Base-by-base conservation (phyloP, 2,329 filamentous ascomycete genomes). In the Fusarium keratoplasticum region DNA sequence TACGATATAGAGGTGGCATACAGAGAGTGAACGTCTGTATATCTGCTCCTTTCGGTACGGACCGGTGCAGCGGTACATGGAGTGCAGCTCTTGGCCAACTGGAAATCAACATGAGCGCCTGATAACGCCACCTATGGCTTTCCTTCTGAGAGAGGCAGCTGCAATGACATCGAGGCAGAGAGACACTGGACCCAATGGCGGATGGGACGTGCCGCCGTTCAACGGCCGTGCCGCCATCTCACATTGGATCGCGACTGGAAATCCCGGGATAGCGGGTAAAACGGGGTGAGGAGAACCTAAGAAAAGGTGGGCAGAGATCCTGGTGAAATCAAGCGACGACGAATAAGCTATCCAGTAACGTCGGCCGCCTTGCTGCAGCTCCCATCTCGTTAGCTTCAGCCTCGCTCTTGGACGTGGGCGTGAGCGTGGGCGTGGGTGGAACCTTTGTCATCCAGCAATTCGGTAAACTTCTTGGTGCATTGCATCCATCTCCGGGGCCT, bases 361-460 rank as follows among this genome's bases (percentile, higher is more conserved):
- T 73, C 71, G 71, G 71, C 71, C 71, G 71, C 71, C 71, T 67
- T 65, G 55, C 71, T 71, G 71, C 71, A 73, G 67, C 63, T 74
- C 42, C 6, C 60, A 14, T 36, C 36, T 36, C 67, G 54, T 64
- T 73, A 72, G 71, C 71, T 72, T 71, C 38, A 61, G 68, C 67
- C 67, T 69, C 38, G 57, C 64, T 64, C 64, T 18, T 69, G 47
- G 50, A 50, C 67, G 47, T 31, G 47, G 42, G 73, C 29, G 47
- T 31, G 47, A 20, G 73, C 29, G 29, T 68, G 58, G 50, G 54
- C 67, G 44, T 31, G 47, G 42, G 70, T 74, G 71, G 67, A 68
- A 69, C 70, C 71, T 52, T 73, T 73, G 73, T 29, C 35, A 64
- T 67, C 35, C 66, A 58, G 61, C 27, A 52, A 7, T 52, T 50